These are phyloP conservation scores for Sophora flavescens DNA, from an alignment of 306 rosid species.

Conservation along the genomic window DNA sequence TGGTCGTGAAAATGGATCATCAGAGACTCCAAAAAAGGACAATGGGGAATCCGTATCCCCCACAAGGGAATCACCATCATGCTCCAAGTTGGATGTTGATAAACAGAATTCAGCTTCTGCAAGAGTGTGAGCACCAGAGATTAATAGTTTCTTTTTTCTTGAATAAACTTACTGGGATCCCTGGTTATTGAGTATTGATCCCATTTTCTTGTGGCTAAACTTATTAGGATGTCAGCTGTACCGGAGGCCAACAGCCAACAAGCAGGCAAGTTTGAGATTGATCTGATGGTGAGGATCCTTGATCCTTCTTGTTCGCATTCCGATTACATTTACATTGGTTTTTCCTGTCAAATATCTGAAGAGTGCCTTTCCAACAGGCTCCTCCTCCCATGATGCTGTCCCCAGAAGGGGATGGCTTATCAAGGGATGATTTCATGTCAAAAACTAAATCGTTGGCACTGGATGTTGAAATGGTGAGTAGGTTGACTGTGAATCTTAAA, in stretches of 20 bases:
- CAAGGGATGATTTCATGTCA: conserved; percentile 50
- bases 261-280: conserved; percentile 64
- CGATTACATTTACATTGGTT: conserved; percentile 35
- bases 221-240: conserved; percentile 50
- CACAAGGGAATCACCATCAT: conserved; percentile 18
- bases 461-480: conserved; percentile 53
- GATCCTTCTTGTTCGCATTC: conserved; percentile 34
- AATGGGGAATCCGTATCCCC: conserved; percentile 26
- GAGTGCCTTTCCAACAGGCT: conserved; percentile 58
- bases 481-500: conserved; percentile 35
- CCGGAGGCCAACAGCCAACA: conserved; percentile 46
- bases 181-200: conserved; percentile 16
- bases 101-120: conserved; percentile 47
- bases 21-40: conserved; percentile 30
- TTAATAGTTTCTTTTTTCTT: conserved; percentile 15
- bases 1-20: conserved; percentile 40
- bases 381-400: conserved; percentile 62
- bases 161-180: background rate
- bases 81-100: conserved; percentile 42
- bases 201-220: conserved; percentile 34
- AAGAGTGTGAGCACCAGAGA: conserved; percentile 58
- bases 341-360: conserved; percentile 48
- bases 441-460: conserved; percentile 42
- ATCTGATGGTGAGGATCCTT: conserved; percentile 72
- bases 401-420: conserved; percentile 48